Evolutionary conservation across 1,139 yeast genomes (phyloP).

Genomic region (Groenewaldozyma auringiensis): DNA sequence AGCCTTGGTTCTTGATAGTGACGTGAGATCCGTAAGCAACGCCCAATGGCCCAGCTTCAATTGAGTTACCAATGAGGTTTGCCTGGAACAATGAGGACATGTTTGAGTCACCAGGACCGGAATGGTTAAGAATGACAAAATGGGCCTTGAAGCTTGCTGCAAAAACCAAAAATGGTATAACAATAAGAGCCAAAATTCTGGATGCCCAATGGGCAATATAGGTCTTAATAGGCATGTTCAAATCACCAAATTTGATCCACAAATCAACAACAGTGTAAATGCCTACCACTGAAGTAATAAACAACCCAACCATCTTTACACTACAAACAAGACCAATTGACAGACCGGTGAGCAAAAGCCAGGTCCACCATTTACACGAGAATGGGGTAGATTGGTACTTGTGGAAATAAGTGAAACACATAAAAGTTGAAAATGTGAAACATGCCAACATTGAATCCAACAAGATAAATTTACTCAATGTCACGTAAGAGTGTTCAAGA

Average conservation of each 20-base stretch:
- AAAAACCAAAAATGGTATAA: constrained; percentile 69
- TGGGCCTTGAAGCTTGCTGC: constrained; percentile 70
- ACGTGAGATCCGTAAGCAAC: constrained; percentile 70
- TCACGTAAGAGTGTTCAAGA: constrained; percentile 77
- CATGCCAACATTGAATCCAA: constrained; percentile 94
- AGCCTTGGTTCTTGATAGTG: constrained; percentile 83
- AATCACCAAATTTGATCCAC: constrained; percentile 53
- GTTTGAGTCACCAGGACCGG: constrained; percentile 95
- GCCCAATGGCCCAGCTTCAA: constrained; percentile 85
- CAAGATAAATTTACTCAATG: constrained; percentile 84
- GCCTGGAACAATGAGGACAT: constrained; percentile 98
- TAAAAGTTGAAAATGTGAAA: constrained; percentile 81
- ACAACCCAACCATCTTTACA: constrained; percentile 94
- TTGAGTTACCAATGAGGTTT: constrained; percentile 68
- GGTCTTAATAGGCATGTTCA: constrained; percentile 32
- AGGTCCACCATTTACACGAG: constrained; percentile 85
- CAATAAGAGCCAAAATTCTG: constrained; percentile 58
- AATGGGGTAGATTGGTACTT: constrained; percentile 58
- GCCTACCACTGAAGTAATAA: constrained; percentile 78
- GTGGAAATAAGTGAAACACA: constrained; percentile 73
- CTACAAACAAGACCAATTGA: constrained; percentile 81
- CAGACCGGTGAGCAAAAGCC: constrained; percentile 72
- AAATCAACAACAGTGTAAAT: constrained; percentile 74
- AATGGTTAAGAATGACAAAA: constrained; percentile 60
- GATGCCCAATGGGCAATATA: constrained; percentile 64